Percentiles rank a stretch among this genome's conserved stretches.
Evolutionary conservation across 2,329 filamentous ascomycete genomes (phyloP).

Genomic region (Purpureocillium lavendulum): DNA sequence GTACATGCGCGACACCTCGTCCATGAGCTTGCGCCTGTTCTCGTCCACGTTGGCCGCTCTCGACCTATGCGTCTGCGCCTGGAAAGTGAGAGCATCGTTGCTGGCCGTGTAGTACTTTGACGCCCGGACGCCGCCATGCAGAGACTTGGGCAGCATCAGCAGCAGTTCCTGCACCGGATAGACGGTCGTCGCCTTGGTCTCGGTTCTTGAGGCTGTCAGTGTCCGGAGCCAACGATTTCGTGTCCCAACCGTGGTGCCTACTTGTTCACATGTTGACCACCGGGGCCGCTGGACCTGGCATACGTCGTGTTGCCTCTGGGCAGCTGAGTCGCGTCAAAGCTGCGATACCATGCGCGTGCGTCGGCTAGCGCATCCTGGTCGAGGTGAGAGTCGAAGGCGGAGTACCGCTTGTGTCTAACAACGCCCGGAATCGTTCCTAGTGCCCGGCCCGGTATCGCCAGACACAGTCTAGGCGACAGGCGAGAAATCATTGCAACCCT

Average conservation of each 20-base stretch:
- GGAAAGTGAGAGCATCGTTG: constrained; percentile 44
- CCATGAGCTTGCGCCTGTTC: constrained; percentile 39
- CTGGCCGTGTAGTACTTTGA: constrained; percentile 46
- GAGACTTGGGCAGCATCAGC: constrained; percentile 33
- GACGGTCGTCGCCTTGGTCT: constrained; percentile 48
- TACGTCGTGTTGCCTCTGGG: constrained; percentile 45
- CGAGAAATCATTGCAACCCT: too few species aligned
- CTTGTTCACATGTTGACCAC: constrained; percentile 57
- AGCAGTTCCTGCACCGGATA: constrained; percentile 41
- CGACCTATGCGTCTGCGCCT: constrained; percentile 46
- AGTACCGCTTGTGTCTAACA: constrained; percentile 26
- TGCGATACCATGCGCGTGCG: constrained; percentile 41
- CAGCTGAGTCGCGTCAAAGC: constrained; percentile 32
- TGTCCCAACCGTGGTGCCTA: constrained; percentile 18
- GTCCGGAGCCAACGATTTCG: constrained; percentile 11
- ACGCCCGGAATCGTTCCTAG: too few species aligned
- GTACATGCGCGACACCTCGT: constrained; percentile 41
- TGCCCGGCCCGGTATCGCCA: too few species aligned
- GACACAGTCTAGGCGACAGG: not conserved
- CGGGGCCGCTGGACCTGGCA: constrained; percentile 51
- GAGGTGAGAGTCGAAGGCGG: constrained; percentile 40
- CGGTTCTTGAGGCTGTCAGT: constrained; percentile 40
- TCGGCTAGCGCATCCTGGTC: constrained; percentile 41
- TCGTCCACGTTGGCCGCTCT: constrained; percentile 43
- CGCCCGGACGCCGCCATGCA: constrained; percentile 36